Evolutionary conservation across 805 yeast species (phyloP).

Genomic region (Ascoidea tarda): DNA sequence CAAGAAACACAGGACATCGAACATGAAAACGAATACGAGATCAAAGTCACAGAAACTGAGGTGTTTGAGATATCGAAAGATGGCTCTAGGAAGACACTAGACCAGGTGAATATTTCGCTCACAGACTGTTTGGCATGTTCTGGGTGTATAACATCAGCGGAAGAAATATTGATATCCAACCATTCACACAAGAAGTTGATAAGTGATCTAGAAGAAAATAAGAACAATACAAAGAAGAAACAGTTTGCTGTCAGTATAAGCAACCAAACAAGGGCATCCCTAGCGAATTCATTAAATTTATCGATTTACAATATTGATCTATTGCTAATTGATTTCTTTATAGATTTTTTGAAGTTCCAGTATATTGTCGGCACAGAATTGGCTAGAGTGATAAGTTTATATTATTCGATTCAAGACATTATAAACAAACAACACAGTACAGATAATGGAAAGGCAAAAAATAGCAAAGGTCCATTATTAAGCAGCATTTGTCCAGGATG

Average conservation of each 20-base stretch:
- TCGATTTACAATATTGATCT: constrained; percentile 45
- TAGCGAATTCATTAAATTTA: constrained; percentile 53
- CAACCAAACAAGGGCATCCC: constrained; percentile 75
- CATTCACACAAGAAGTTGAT: constrained; percentile 78
- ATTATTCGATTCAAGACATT: constrained; percentile 30
- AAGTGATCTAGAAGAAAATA: constrained; percentile 30
- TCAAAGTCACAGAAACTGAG: constrained; percentile 43
- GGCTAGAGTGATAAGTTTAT: constrained; percentile 58
- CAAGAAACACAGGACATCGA: not conserved
- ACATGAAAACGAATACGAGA: constrained; percentile 11
- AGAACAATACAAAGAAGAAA: constrained; percentile 14
- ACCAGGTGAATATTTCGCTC: constrained; percentile 77
- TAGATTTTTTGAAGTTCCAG: constrained; percentile 46
- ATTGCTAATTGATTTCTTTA: constrained; percentile 42
- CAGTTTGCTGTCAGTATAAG: constrained; percentile 64
- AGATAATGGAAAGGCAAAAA: constrained; percentile 4
- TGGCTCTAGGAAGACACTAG: constrained; percentile 33
- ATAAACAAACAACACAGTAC: constrained; percentile 10
- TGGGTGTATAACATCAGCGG: constrained; percentile 97
- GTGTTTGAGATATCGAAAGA: constrained; percentile 59
- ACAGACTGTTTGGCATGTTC: constrained; percentile 94
- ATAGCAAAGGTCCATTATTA: constrained; percentile 33
- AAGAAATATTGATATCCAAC: constrained; percentile 79
- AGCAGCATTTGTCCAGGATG: constrained; percentile 90
- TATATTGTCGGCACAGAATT: constrained; percentile 76